phyloP scores from a whole-genome alignment of 371 early-diverging fungal genomes.

The Mucor irregularis region DNA sequence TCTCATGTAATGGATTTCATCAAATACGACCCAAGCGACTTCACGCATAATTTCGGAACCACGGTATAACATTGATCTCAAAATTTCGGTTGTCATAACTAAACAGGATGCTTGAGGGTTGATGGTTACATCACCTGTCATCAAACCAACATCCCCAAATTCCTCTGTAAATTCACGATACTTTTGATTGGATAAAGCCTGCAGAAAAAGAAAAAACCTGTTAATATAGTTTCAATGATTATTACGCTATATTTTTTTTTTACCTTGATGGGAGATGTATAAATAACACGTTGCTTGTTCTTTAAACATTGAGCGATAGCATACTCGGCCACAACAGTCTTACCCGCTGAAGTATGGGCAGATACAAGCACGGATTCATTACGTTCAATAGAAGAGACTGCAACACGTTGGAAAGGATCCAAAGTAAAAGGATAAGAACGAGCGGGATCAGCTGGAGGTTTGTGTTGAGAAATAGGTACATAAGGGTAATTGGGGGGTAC shows the following conservation, averaged over 20 bases:
- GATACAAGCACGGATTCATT: conserved; percentile 97
- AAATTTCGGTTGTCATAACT: conserved; percentile 99
- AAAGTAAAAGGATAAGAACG: conserved; percentile 93
- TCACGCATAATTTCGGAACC: conserved; percentile 99
- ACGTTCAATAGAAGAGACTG: conserved; percentile 91
- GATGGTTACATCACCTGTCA: conserved; percentile 99
- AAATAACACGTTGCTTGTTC: conserved; percentile 98
- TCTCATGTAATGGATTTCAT: conserved; percentile 99
- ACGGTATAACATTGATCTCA: conserved; percentile 98
- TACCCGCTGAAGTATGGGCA: conserved; percentile 99
- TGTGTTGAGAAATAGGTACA: conserved; percentile 85
- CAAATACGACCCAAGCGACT: conserved; percentile 99
- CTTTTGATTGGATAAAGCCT: conserved; percentile 99
- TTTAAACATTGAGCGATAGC: conserved; percentile 96
- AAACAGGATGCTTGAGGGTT: conserved; percentile 96
- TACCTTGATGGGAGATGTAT: conserved; percentile 99
- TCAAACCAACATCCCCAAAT: conserved; percentile 99
- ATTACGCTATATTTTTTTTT: background rate
- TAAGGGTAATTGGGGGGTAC: conserved; percentile 88
- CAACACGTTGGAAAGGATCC: conserved; percentile 98
- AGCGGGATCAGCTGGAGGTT: conserved; percentile 79
- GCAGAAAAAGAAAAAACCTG: background rate
- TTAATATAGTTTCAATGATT: background rate
- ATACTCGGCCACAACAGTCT: conserved; percentile 99
- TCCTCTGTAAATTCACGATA: conserved; percentile 97